These are phyloP conservation scores for Aspergillus biplanus DNA, from an alignment of 495 filamentous ascomycete species.

Conservation along the genomic window DNA sequence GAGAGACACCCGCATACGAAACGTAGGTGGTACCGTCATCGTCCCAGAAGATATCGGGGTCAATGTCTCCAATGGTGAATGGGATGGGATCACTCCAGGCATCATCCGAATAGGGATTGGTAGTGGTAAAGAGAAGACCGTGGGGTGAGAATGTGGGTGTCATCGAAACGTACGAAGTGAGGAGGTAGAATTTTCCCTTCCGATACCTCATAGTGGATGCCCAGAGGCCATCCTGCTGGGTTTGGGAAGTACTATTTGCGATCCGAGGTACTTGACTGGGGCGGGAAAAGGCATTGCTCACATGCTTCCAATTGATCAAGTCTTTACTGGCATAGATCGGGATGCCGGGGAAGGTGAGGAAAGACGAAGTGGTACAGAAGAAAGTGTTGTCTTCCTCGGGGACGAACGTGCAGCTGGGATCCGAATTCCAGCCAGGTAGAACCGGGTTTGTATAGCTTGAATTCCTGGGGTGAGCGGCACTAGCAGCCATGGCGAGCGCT, in stretches of 20 bases:
- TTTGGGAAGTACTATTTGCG: slow-evolving; percentile 18
- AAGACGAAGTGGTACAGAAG: slow-evolving; percentile 31
- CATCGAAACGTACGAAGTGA: slow-evolving; percentile 18
- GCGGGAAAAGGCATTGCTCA: slow-evolving; percentile 25
- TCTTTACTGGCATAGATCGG: slow-evolving; percentile 33
- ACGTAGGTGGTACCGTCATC: slow-evolving; percentile 25
- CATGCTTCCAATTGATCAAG: slow-evolving; percentile 29
- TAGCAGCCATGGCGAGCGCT: neutral
- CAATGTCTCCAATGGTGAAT: slow-evolving; percentile 22
- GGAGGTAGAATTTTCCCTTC: slow-evolving; percentile 28
- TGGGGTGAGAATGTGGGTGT: slow-evolving; percentile 8
- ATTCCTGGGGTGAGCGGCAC: neutral
- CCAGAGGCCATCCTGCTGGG: slow-evolving; percentile 27
- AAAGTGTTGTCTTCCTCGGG: slow-evolving; percentile 24
- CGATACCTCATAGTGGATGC: slow-evolving; percentile 32
- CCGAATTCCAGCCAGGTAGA: slow-evolving; percentile 33
- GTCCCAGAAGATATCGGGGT: slow-evolving; percentile 35
- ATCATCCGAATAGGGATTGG: slow-evolving; percentile 18
- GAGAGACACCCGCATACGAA: slow-evolving; percentile 16
- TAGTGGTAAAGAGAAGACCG: slow-evolving; percentile 25
- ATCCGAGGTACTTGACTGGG: slow-evolving; percentile 23
- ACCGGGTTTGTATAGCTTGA: slow-evolving; percentile 27
- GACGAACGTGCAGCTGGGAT: slow-evolving; percentile 30
- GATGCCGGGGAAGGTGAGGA: slow-evolving; percentile 28
- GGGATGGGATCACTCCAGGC: slow-evolving; percentile 29